A percentile compares a stretch with the other conserved stretches of the same genome.
phyloP scores from a whole-genome alignment of 169 alveolate species.

The Cryptosporidium baileyi region DNA sequence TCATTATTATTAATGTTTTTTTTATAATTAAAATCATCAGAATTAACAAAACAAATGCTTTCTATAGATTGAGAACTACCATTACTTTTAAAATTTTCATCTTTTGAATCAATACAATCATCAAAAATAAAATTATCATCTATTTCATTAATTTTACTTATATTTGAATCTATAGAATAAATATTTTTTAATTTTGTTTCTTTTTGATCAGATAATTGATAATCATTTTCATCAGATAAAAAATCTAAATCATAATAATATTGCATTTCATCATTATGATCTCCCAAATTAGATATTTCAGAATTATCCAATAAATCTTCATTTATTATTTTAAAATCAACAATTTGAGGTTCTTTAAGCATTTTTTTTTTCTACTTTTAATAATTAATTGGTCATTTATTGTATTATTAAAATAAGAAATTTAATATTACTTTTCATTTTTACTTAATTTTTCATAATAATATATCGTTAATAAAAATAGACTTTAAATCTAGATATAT shows the following conservation, averaged over 20 bases:
- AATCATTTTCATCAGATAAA: background rate
- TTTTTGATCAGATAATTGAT: background rate
- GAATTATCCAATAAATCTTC: background rate
- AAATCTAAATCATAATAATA: background rate
- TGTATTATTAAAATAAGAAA: too few relatives aligned
- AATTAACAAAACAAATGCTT: constrained; percentile 18
- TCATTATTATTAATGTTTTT: background rate
- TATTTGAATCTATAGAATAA: too few relatives aligned
- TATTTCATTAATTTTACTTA: background rate
- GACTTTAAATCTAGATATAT: too few relatives aligned
- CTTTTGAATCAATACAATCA: constrained; percentile 5
- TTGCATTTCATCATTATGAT: background rate
- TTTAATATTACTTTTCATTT: too few relatives aligned
- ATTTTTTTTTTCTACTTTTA: too few relatives aligned
- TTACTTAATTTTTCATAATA: too few relatives aligned
- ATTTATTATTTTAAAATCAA: too few relatives aligned
- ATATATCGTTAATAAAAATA: too few relatives aligned
- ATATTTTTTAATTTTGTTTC: too few relatives aligned
- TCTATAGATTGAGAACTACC: constrained; percentile 23
- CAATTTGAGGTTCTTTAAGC: too few relatives aligned
- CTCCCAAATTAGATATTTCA: background rate
- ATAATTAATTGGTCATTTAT: too few relatives aligned
- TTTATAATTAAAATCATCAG: background rate
- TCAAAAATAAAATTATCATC: background rate
- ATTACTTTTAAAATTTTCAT: background rate